Evolutionary conservation across 2,329 filamentous ascomycete genomes (phyloP).

Genomic region (Colletotrichum liaoningense): DNA sequence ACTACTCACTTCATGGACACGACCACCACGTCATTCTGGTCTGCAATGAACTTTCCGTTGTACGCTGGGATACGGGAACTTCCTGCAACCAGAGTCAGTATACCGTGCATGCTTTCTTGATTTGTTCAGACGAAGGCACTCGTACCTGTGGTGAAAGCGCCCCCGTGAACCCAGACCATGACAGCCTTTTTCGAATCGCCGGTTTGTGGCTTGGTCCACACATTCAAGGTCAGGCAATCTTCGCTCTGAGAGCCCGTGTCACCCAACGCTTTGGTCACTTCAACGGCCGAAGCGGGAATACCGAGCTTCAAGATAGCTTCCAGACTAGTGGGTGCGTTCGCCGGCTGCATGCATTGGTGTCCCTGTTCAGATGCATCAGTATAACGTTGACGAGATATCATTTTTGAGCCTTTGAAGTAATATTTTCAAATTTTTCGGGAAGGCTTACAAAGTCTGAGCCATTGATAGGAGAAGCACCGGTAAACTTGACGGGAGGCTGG

Average conservation of each 20-base stretch:
- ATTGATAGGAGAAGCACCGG: slow-evolving; percentile 6
- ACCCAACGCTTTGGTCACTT: slow-evolving; percentile 10
- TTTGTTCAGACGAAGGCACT: slow-evolving; percentile 1
- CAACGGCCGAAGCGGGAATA: slow-evolving; percentile 24
- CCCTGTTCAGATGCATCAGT: slow-evolving; percentile 12
- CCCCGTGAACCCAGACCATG: slow-evolving; percentile 57
- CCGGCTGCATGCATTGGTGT: slow-evolving; percentile 30
- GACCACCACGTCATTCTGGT: slow-evolving; percentile 56
- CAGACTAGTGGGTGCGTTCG: not conserved
- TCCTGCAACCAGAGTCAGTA: slow-evolving; percentile 24
- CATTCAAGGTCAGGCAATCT: slow-evolving; percentile 52
- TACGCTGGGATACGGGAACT: slow-evolving; percentile 26
- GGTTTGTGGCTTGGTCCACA: slow-evolving; percentile 50
- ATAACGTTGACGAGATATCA: not conserved
- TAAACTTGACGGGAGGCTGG: slow-evolving; percentile 23
- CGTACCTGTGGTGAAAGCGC: slow-evolving; percentile 49
- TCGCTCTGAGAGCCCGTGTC: slow-evolving; percentile 41
- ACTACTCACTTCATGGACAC: slow-evolving; percentile 54
- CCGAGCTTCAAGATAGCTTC: slow-evolving; percentile 22
- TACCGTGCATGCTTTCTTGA: not conserved
- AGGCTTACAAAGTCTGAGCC: slow-evolving; percentile 28
- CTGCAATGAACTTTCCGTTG: slow-evolving; percentile 55
- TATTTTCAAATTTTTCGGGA: not conserved
- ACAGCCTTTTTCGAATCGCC: slow-evolving; percentile 51
- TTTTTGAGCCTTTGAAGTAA: not conserved